A percentile compares a stretch with the other conserved stretches of the same genome.
Conservation (phyloP, 1,284 basidiomycete species). For the Exobasidium cylindrosporum region DNA sequence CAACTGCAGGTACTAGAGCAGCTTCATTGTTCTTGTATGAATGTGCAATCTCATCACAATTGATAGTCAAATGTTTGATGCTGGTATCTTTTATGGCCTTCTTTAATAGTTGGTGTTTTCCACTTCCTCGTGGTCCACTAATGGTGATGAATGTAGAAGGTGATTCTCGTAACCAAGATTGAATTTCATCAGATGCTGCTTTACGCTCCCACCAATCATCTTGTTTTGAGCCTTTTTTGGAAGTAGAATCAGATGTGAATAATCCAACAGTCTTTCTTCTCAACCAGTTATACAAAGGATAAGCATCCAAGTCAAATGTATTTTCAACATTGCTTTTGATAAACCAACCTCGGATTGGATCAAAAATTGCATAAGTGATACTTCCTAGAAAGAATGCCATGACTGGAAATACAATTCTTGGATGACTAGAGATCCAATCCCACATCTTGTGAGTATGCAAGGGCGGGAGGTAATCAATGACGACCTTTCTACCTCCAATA, state of each 20-base stretch:
- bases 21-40: constrained; percentile 65
- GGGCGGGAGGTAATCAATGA: constrained; percentile 69
- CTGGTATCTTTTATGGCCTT: constrained; percentile 56
- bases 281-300: constrained; percentile 33
- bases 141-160: constrained; percentile 72
- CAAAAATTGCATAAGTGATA: constrained; percentile 82
- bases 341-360: constrained; percentile 81
- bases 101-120: constrained; percentile 73
- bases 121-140: constrained; percentile 86
- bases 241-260: constrained; percentile 19
- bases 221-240: constrained; percentile 38
- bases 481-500: constrained; percentile 63
- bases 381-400: constrained; percentile 77
- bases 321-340: constrained; percentile 77
- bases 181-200: constrained; percentile 70
- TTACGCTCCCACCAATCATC: constrained; percentile 76
- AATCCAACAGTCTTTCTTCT: constrained; percentile 36
- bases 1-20: constrained; percentile 67
- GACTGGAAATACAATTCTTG: constrained; percentile 78
- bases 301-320: constrained; percentile 66
- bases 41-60: constrained; percentile 74
- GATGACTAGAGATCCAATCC: constrained; percentile 81
- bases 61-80: constrained; percentile 60
- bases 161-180: constrained; percentile 69
- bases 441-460: constrained; percentile 74